Base-by-base conservation (phyloP, 306 rosid genomes). In the Cucurbita moschata region DNA sequence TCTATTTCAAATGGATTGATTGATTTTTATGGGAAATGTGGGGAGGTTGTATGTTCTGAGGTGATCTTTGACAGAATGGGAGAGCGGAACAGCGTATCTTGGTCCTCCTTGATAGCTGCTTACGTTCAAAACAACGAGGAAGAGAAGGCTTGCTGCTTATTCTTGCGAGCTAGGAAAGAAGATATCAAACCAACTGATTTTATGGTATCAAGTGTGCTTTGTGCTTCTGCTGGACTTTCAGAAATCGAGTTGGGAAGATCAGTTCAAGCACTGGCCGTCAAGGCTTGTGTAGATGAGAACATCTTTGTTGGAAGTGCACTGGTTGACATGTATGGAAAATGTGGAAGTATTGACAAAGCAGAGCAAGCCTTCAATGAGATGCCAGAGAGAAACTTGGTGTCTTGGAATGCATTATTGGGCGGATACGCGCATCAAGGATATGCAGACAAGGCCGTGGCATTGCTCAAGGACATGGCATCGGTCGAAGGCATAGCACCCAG, bases 311-410 rank as follows among this genome's bases (percentile, higher is more conserved):
- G 91, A 65, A 90, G 96, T 77, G 86, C 96, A 59, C 86, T 92
- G 47, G 91, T 92, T 30, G 96, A 92, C 83, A 78, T 92, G 88
- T 90, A 90, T 82, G 98, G 98, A 57, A 92, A 90, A 83, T 90
- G 96, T 79, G 98, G 96, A 74, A 85, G 85, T 61, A 77, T 87
- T 58, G 76, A 79, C 76, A 83, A 82, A n/a, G 90, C 96, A 0
- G 85, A 84, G 76, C 82, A 8, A 42, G 96, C 82, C 75, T 90
- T 85, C 13, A 54, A 75, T 19, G 84, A 79, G 78, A 84, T 88
- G 88, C 87, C 90, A 3, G 79, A 76, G 39, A 83, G 83, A 81
- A 93, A 93, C 80, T 67, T 87, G 42, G 84, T 93, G 76, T 79
- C 84, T 13, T 90, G 96, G 94, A 90, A 90, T 62, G 84, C 93